Percentiles rank a stretch among this genome's conserved stretches.
Conservation (phyloP, 208 protist genomes). For the Leishmania martiniquensis region DNA sequence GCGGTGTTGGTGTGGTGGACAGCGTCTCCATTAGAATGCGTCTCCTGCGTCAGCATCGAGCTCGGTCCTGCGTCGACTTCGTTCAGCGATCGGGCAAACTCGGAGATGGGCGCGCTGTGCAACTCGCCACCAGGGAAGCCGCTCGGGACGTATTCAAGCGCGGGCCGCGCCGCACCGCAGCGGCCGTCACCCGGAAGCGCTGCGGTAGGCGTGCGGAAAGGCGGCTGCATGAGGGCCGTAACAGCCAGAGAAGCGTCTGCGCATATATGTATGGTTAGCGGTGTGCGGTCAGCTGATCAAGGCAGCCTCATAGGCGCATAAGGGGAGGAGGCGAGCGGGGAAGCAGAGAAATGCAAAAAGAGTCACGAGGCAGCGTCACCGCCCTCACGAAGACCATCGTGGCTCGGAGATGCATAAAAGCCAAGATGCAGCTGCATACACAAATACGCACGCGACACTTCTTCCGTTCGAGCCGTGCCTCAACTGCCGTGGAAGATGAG, state of each 20-base stretch:
- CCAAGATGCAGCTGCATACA: background rate
- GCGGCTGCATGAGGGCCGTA: background rate
- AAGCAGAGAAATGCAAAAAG: background rate
- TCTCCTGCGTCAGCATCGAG: background rate
- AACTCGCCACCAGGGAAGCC: constrained; percentile 18
- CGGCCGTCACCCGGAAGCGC: background rate
- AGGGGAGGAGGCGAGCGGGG: background rate
- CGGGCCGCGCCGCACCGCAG: background rate
- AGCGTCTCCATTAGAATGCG: background rate
- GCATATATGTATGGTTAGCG: too few relatives aligned
- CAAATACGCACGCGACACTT: background rate
- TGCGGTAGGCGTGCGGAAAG: background rate
- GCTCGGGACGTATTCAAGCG: constrained; percentile 23
- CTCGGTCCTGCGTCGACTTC: background rate
- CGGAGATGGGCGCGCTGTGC: background rate
- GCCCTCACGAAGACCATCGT: background rate
- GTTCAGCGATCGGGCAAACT: background rate
- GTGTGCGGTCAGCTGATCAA: background rate
- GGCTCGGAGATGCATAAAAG: background rate
- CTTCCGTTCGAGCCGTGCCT: too few relatives aligned
- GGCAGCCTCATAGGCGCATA: background rate
- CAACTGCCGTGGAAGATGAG: background rate
- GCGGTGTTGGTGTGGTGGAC: constrained; percentile 9
- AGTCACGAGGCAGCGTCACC: background rate
- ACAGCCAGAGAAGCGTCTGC: background rate